phyloP scores from a whole-genome alignment of 179 eudicot genomes.

The Camellia oleifera region DNA sequence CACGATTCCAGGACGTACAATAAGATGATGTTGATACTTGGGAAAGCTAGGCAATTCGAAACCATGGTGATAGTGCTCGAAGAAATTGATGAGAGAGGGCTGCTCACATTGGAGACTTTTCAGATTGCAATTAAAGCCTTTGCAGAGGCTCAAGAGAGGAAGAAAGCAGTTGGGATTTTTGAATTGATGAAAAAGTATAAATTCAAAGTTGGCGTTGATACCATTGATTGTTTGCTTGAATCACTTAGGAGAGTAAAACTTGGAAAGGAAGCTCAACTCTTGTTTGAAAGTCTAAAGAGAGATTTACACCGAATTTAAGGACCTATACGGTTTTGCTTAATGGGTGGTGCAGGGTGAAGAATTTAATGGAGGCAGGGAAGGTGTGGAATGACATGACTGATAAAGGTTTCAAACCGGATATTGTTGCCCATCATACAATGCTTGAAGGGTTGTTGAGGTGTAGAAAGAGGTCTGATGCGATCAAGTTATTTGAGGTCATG shows the following conservation, averaged over 20 bases:
- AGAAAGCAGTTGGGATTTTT: conserved; percentile 76
- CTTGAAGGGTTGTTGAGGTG: conserved; percentile 72
- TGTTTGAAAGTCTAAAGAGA: conserved; percentile 63
- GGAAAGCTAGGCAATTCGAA: conserved; percentile 85
- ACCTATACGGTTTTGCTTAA: conserved; percentile 71
- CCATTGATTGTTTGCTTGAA: conserved; percentile 70
- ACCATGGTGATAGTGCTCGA: conserved; percentile 75
- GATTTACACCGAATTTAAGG: conserved; percentile 54
- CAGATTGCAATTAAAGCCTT: conserved; percentile 63
- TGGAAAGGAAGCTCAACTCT: conserved; percentile 71
- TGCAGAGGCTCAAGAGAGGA: conserved; percentile 73
- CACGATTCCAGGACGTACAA: conserved; percentile 78
- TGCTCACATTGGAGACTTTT: conserved; percentile 69
- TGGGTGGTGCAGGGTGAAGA: conserved; percentile 83
- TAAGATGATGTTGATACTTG: conserved; percentile 66
- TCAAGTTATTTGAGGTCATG: conserved; percentile 82
- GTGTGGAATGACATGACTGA: conserved; percentile 85
- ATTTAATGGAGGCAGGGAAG: conserved; percentile 78
- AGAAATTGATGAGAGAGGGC: conserved; percentile 75
- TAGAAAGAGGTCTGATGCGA: conserved; percentile 68
- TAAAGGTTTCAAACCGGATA: conserved; percentile 71
- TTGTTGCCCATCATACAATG: conserved; percentile 74
- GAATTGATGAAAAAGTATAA: conserved; percentile 80
- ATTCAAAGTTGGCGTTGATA: conserved; percentile 61
- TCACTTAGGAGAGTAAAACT: conserved; percentile 70